Conservation (phyloP, 495 filamentous ascomycete genomes). For the Aspergillus olivimuriae region DNA sequence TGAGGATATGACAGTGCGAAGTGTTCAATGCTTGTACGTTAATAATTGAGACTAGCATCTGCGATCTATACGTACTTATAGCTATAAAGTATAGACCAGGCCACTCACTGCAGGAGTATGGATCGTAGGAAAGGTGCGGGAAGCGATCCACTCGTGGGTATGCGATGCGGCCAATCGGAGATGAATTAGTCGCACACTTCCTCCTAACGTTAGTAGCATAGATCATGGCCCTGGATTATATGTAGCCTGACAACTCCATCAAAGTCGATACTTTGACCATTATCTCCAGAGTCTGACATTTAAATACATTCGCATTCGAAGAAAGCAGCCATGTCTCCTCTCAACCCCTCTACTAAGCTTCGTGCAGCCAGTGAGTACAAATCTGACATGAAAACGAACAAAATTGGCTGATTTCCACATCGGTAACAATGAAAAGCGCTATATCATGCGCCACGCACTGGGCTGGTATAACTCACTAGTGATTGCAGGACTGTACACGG, state of each 20-base stretch:
- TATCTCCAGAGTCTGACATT: no score
- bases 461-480: conserved; percentile 11
- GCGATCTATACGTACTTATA: no score
- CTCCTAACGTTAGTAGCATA: no score
- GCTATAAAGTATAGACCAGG: no score
- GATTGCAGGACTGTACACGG: conserved; percentile 11
- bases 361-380: conserved; percentile 5
- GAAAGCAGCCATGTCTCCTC: background rate
- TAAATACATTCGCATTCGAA: no score
- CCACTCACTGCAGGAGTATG: no score
- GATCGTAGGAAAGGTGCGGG: no score
- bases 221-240: no score
- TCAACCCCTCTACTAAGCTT: background rate
- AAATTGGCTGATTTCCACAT: background rate
- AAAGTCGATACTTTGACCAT: no score
- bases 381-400: conserved; percentile 3
- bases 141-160: background rate
- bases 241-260: no score
- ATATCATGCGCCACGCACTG: conserved; percentile 12
- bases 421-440: conserved; percentile 15
- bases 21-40: no score
- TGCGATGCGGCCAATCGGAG: background rate
- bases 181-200: background rate
- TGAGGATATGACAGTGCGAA: background rate
- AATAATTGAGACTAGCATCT: no score